Base-by-base conservation (phyloP, 129 eudicot species). In the Tanacetum coccineum region DNA sequence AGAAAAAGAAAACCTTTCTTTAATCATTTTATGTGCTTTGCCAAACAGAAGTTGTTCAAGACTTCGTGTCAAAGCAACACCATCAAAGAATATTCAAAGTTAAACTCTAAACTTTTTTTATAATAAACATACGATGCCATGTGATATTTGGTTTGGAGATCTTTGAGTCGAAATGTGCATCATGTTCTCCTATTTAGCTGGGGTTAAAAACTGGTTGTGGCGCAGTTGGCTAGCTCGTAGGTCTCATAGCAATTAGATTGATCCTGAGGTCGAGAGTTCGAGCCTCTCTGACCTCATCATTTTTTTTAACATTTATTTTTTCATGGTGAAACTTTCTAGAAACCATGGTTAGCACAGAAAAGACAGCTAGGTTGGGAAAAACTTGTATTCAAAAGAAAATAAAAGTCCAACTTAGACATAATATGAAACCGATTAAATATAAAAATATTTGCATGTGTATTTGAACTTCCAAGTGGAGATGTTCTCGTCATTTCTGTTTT, bases 201-300 rank as follows among this genome's bases (percentile, higher is more conserved):
- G n/a, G n/a, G n/a, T n/a, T n/a, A n/a, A n/a, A n/a, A n/a, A n/a
- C n/a, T n/a, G 11, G 0, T 5, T 44, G 95, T 90, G 97, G 95
- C 87, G 97, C 95, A 90, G 95, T 87, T 90, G 95, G 97, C 87
- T 90, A 90, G 95, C 95, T 89, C 95, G 97, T 90, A 90, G 95
- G 97, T 87, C 97, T 90, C 97, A 90, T 90, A 87, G 97, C 95
- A 15, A 73, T 28, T 80, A 72, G 95, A 83, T 90, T 77, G 2
- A 90, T 87, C 97, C 97, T 90, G 97, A 90, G 97, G 97, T 86
- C 95, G 95, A 87, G 97, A 86, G 97, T 90, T 90, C 97, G 87
- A 87, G 91, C 95, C 95, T 90, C 97, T 87, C 97, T 87, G n/a
- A n/a, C n/a, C n/a, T n/a, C n/a, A n/a, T n/a, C n/a, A n/a, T n/a